Conservation (phyloP, 2,329 filamentous ascomycete genomes). For the Plenodomus lindquistii region DNA sequence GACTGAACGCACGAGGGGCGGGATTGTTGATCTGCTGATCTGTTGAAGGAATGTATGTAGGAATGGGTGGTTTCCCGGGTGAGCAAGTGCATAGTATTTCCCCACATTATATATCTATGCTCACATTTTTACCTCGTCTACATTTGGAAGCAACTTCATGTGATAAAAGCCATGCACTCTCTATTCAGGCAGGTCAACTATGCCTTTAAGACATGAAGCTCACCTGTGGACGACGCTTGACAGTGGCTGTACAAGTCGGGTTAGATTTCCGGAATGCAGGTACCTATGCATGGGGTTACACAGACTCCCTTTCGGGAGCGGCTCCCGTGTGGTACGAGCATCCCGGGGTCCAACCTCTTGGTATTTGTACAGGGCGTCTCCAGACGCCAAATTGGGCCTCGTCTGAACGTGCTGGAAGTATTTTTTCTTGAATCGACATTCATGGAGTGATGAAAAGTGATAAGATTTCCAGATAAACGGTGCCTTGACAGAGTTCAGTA, state of each 20-base stretch:
- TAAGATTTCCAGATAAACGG: no score
- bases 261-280: slow-evolving; percentile 27
- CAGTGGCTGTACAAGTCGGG: slow-evolving; percentile 24
- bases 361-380: background rate
- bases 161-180: background rate
- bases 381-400: background rate
- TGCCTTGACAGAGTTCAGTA: no score
- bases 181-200: slow-evolving; percentile 30
- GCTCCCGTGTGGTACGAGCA: slow-evolving; percentile 12
- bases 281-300: slow-evolving; percentile 23
- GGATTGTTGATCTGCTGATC: slow-evolving; percentile 10
- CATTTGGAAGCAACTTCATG: background rate
- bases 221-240: slow-evolving; percentile 23
- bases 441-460: no score
- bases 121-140: background rate
- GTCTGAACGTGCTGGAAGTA: no score
- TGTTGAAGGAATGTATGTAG: slow-evolving; percentile 32
- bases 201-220: slow-evolving; percentile 24
- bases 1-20: slow-evolving; percentile 5
- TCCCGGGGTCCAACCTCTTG: slow-evolving; percentile 8
- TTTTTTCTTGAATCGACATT: no score
- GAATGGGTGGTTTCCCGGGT: slow-evolving; percentile 29
- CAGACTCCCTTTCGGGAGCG: slow-evolving; percentile 16
- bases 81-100: slow-evolving; percentile 19
- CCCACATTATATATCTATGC: slow-evolving; percentile 25